Conservation (phyloP, 345 rosid species). For the Syzygium oleosum region DNA sequence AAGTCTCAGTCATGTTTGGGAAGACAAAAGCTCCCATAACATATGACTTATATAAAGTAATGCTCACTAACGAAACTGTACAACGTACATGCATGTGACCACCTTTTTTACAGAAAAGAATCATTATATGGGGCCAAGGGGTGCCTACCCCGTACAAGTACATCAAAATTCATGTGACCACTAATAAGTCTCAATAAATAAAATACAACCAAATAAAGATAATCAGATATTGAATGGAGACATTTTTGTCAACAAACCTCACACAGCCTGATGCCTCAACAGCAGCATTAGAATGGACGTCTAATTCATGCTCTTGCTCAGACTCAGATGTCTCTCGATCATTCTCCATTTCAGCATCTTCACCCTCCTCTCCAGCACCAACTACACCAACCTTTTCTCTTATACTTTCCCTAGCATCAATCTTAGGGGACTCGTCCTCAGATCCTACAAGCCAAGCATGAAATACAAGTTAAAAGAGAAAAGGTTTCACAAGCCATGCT, state of each 20-base stretch:
- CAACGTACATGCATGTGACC: neutral
- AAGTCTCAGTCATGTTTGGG: neutral
- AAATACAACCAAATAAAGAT: neutral
- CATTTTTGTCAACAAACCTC: neutral
- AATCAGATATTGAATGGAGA: neutral
- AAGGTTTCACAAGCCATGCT: neutral
- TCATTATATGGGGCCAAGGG: neutral
- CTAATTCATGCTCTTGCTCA: neutral
- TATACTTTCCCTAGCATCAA: neutral
- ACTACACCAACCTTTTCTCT: neutral
- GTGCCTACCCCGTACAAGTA: neutral
- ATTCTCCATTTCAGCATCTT: neutral
- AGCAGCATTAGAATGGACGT: neutral
- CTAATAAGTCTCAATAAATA: neutral
- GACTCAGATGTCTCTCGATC: neutral
- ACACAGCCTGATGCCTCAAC: neutral
- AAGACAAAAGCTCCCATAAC: neutral
- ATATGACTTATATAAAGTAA: neutral
- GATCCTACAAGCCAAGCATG: constrained; percentile 12
- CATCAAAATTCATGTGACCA: neutral
- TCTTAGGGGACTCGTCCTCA: constrained; percentile 15
- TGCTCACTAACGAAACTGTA: neutral
- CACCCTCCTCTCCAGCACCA: neutral
- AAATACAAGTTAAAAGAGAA: neutral
- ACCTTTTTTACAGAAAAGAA: neutral